Base-by-base conservation (phyloP, 257 asterid genomes). In the Mitragyna speciosa region DNA sequence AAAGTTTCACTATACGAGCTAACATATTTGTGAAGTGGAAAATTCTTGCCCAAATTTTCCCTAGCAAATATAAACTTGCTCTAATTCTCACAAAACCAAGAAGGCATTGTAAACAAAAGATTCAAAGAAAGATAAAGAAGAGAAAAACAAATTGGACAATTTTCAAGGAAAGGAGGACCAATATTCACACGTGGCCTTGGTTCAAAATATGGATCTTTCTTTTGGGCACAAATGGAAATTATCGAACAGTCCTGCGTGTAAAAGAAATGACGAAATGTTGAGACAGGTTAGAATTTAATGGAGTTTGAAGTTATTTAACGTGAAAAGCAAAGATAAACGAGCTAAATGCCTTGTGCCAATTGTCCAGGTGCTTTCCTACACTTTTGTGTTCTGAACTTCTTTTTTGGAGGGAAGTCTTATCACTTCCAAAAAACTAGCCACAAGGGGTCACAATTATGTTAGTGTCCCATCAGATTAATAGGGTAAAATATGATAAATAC, bases 381-480 rank as follows among this genome's bases (percentile, higher is more conserved):
- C n/a, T 43, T 68, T 83, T 80, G 33, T 73, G 61, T 56, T 54
- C n/a, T n/a, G n/a, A n/a, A n/a, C n/a, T 70, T 51, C 75, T 49
- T 6, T 43, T 56, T 52, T 52, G 15, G 70, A 30, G 7, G 22
- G 26, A 78, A 31, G 54, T 36, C 56, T 68, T 58, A 45, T 61
- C 63, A 45, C n/a, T 72, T 68, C 20, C 15, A 66, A 68, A 52
- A 20, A 68, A n/a, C 17, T 68, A 66, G 45, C 71, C 39, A 15
- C 24, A 30, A 28, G 14, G 5, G 33, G 30, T 68, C 20, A 20
- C 2, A 16, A 33, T 15, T 5, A 22, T 6, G 47, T 36, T 45
- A 45, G 48, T 45, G 58, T 12, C 58, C 58, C 16, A 51, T 51
- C 20, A 51, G 58, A 51, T 51, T n/a, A n/a, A n/a, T n/a, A n/a